phyloP scores from a whole-genome alignment of 2,329 filamentous ascomycete species.

The Penicillium glabrum region DNA sequence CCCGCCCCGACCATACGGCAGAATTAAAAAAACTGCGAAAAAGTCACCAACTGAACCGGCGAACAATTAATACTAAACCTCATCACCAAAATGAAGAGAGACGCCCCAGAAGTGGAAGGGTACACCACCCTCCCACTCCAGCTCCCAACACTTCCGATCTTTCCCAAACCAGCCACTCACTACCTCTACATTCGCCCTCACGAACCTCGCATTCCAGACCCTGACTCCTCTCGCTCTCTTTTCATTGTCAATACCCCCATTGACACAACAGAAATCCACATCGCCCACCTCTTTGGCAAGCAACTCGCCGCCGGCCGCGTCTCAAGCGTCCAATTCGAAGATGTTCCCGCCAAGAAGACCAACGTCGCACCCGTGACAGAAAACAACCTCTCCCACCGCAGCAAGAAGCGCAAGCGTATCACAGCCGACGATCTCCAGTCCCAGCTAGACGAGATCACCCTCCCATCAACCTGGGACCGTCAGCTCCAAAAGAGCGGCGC shows the following conservation, averaged over 20 bases:
- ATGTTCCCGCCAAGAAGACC: conserved; percentile 40
- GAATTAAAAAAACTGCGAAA: conserved; percentile 23
- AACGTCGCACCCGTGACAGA: conserved; percentile 18
- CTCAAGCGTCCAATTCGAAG: conserved; percentile 74
- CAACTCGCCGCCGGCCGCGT: conserved; percentile 77
- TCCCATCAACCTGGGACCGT: conserved; percentile 74
- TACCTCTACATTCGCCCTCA: conserved; percentile 86
- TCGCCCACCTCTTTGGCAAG: conserved; percentile 71
- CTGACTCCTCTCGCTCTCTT: conserved; percentile 73
- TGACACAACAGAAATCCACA: conserved; percentile 75
- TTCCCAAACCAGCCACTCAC: conserved; percentile 65
- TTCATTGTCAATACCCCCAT: conserved; percentile 89
- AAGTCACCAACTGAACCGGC: conserved; percentile 5
- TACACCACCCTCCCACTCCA: conserved; percentile 70
- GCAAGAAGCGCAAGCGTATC: conserved; percentile 58
- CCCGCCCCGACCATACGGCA: conserved; percentile 18
- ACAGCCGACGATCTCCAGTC: conserved; percentile 50
- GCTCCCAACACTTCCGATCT: conserved; percentile 64
- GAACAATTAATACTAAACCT: conserved; percentile 1
- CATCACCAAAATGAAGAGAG: conserved; percentile 36
- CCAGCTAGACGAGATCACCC: conserved; percentile 58
- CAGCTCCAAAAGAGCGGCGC: conserved; percentile 70
- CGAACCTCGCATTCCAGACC: conserved; percentile 72
- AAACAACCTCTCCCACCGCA: conserved; percentile 25
- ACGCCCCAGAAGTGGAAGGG: conserved; percentile 51